Conservation (phyloP, 768 basidiomycete genomes). For the Collybiopsis confluens region DNA sequence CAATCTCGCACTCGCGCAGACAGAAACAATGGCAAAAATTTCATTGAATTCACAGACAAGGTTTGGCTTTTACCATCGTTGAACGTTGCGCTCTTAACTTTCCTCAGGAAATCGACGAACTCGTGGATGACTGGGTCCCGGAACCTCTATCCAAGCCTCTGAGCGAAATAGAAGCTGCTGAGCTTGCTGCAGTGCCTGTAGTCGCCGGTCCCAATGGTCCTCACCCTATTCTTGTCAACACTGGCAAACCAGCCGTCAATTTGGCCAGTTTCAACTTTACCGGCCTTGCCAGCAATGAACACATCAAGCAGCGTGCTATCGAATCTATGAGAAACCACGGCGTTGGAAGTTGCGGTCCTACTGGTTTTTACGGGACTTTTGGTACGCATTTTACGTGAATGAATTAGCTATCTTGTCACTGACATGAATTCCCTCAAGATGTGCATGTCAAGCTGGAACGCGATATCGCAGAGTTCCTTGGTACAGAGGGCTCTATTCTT, state of each 20-base stretch:
- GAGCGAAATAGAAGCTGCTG: constrained; percentile 52
- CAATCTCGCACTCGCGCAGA: constrained; percentile 89
- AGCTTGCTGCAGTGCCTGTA: constrained; percentile 72
- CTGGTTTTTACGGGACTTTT: constrained; percentile 94
- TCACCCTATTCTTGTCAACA: constrained; percentile 71
- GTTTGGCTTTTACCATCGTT: too few relatives aligned
- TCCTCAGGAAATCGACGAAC: constrained; percentile 87
- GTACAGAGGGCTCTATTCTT: constrained; percentile 83
- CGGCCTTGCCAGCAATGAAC: constrained; percentile 83
- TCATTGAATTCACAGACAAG: constrained; percentile 88
- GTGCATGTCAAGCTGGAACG: constrained; percentile 88
- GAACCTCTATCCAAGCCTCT: constrained; percentile 74
- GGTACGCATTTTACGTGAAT: constrained; percentile 45
- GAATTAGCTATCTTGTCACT: constrained; percentile 2
- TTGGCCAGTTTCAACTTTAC: constrained; percentile 90
- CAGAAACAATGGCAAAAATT: constrained; percentile 70
- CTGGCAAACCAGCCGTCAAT: constrained; percentile 76
- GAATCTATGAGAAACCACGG: constrained; percentile 87
- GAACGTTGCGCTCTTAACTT: not conserved
- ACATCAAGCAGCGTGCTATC: constrained; percentile 80
- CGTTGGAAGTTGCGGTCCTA: constrained; percentile 91
- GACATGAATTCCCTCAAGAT: constrained; percentile 45
- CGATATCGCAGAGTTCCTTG: constrained; percentile 87
- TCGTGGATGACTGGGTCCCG: constrained; percentile 93
- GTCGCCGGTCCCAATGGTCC: constrained; percentile 79